Evolutionary conservation across 208 protist species (phyloP).

Genomic region (Balamuthia mandrillaris): DNA sequence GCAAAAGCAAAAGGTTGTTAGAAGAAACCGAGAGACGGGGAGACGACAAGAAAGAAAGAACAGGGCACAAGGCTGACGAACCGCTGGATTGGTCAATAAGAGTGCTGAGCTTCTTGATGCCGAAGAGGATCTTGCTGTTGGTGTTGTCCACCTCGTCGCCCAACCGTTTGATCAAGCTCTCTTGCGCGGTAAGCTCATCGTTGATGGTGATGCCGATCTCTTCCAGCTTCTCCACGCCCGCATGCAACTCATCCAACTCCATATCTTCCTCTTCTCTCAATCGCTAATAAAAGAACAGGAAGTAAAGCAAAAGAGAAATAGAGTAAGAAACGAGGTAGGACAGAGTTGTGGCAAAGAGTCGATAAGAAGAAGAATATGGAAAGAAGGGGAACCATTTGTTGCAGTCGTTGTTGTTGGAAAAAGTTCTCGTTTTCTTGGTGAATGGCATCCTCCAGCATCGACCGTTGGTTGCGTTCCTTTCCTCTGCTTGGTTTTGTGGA

Average conservation of each 20-base stretch:
- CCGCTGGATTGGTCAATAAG: conserved; percentile 25
- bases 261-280: neutral
- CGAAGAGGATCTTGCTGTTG: neutral
- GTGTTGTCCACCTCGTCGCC: neutral
- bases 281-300: neutral
- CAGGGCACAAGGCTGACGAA: neutral
- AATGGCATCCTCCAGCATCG: conserved; percentile 3
- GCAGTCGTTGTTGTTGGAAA: neutral
- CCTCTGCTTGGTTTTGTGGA: neutral
- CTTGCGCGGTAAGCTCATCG: neutral
- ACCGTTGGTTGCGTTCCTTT: neutral
- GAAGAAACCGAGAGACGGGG: neutral
- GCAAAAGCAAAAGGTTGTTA: neutral
- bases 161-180: neutral
- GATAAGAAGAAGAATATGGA: neutral
- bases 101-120: conserved; percentile 18
- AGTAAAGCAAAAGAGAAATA: neutral
- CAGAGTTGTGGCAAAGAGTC: too few relatives aligned
- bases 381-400: neutral
- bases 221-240: neutral
- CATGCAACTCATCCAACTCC: neutral
- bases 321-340: neutral
- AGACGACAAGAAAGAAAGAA: neutral
- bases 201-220: conserved; percentile 2
- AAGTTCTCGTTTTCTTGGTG: neutral